These are phyloP conservation scores for Aspergillus bombycis DNA, from an alignment of 2,329 filamentous ascomycete genomes.

Conservation along the genomic window DNA sequence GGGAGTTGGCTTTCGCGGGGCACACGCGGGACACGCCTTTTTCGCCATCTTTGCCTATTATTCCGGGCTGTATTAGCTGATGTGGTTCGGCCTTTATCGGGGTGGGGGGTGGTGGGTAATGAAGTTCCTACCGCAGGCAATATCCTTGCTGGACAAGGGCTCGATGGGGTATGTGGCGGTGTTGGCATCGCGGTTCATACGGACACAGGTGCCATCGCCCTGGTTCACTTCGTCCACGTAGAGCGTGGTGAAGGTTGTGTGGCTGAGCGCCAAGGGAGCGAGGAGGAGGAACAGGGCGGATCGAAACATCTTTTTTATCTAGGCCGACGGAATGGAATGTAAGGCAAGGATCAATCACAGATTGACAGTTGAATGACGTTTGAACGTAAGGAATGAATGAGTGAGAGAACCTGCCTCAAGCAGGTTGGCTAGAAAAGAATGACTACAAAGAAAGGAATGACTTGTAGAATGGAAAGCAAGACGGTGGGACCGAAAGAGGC, in stretches of 20 bases:
- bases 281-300: conserved; percentile 5
- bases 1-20: conserved; percentile 52
- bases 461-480: not conserved
- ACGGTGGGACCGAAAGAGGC: not conserved
- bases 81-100: too few relatives aligned
- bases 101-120: conserved; percentile 8
- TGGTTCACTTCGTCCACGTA: conserved; percentile 65
- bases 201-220: conserved; percentile 72
- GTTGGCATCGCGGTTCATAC: conserved; percentile 61
- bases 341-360: conserved; percentile 1
- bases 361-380: not conserved
- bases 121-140: conserved; percentile 68
- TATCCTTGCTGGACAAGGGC: conserved; percentile 61
- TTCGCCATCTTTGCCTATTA: conserved; percentile 51
- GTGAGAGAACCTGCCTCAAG: not conserved
- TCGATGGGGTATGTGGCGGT: conserved; percentile 62
- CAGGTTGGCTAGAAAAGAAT: not conserved
- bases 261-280: conserved; percentile 31
- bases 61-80: not conserved
- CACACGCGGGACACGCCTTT: conserved; percentile 54
- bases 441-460: not conserved
- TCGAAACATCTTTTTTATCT: not conserved
- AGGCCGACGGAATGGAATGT: not conserved
- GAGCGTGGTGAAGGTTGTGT: conserved; percentile 67
- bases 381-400: not conserved